Evolutionary conservation across 805 yeast species (phyloP), one percentile per base, ranked within the genome.

Genomic region (Kazachstania taianensis): DNA sequence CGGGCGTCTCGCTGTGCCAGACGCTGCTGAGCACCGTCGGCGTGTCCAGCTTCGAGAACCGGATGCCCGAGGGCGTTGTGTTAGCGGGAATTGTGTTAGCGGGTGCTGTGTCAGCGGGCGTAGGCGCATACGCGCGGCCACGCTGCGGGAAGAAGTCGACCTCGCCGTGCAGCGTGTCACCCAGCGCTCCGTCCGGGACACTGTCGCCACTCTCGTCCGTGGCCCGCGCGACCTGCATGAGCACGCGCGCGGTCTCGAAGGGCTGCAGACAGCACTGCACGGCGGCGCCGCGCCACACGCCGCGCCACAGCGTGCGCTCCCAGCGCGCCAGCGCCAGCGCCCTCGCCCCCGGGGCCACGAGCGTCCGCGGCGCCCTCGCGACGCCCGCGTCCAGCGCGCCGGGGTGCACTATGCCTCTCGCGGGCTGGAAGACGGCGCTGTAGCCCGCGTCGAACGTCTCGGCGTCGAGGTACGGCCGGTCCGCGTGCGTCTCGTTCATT

Each of bases 391-490:
- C 12, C 12, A n/a, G 8, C 25, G 12, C 25, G 25, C 8, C 12
- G 12, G 25, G 25, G 66, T 73, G 75, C 7, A 75, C 53, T 9
- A 77, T 73, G 15, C 84, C 84, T 16, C 71, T 63, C 1, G 78
- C 79, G 1, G 80, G 80, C 40, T 68, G 67, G 49, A 64, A 77
- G 3, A 72, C 66, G 13, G 77, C 80, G 19, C 71, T 61, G 48
- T 77, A 76, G 10, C 78, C 81, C 1, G 78, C 74, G 51, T 75
- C 67, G 54, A 81, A 81, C 1, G 77, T 62, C 18, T 69, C 78
- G n/a, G 79, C 70, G 54, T 78, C 75, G 50, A 77, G 74, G 55
- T 81, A 81, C 2, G 89, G 89, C 57, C 92, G 25, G 25, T 22
- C 69, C 36, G 69, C 57, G 18, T 22, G 12, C 12, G 25, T 22